A percentile compares a stretch with the other conserved stretches of the same genome.
These are phyloP conservation scores for Diaporthe destruens DNA, from an alignment of 2,329 filamentous ascomycete species.

Conservation along the genomic window DNA sequence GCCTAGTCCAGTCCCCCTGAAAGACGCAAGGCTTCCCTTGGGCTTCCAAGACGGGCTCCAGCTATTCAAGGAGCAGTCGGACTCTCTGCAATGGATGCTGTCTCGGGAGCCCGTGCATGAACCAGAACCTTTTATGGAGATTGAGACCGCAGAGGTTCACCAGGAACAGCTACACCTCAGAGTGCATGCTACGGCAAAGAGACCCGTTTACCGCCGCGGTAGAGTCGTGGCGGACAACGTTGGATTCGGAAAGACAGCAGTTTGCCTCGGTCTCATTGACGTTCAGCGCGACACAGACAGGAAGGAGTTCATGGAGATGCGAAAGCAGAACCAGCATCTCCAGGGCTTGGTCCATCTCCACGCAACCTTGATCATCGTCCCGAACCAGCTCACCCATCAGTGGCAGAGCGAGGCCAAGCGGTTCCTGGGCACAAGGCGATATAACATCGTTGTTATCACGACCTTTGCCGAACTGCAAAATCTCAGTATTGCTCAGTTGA, in stretches of 20 bases:
- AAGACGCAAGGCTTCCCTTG: constrained; percentile 8
- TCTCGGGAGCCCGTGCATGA: constrained; percentile 42
- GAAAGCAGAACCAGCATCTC: constrained; percentile 39
- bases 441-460: constrained; percentile 48
- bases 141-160: constrained; percentile 55
- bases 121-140: constrained; percentile 45
- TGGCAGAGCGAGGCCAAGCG: constrained; percentile 52
- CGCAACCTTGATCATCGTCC: constrained; percentile 56
- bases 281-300: constrained; percentile 45
- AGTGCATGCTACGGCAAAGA: no score
- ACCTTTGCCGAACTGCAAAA: constrained; percentile 39
- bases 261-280: constrained; percentile 55
- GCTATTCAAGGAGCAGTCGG: constrained; percentile 45
- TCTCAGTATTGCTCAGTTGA: constrained; percentile 42
- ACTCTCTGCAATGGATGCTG: constrained; percentile 47
- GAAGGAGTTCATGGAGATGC: constrained; percentile 40
- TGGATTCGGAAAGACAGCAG: constrained; percentile 60
- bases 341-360: constrained; percentile 47
- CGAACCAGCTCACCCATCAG: constrained; percentile 55
- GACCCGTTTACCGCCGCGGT: constrained; percentile 47
- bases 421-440: constrained; percentile 49
- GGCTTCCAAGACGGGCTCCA: constrained; percentile 35
- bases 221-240: constrained; percentile 59
- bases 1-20: neutral
- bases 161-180: no score